A percentile compares a stretch with the other conserved stretches of the same genome.
These are phyloP conservation scores for Luvunga scandens DNA, from an alignment of 345 rosid species.

Conservation along the genomic window DNA sequence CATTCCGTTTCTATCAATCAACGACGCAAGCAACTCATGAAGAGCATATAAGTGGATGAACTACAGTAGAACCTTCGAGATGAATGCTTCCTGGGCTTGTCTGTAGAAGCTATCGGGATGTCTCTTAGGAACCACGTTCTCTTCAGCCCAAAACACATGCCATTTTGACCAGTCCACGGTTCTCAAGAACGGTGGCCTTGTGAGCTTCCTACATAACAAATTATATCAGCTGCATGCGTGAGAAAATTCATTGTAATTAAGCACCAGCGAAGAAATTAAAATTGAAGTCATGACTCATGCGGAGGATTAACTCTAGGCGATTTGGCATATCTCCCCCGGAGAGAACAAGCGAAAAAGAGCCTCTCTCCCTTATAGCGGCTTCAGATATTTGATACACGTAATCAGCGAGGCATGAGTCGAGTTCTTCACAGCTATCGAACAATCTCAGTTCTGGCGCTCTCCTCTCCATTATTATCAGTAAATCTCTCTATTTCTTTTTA, in stretches of 20 bases:
- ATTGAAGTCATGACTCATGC: too few relatives aligned
- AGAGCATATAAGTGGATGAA: too few relatives aligned
- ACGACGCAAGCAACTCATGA: too few relatives aligned
- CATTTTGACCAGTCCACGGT: slow-evolving; percentile 41
- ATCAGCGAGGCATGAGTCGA: slow-evolving; percentile 24
- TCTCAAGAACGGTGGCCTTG: slow-evolving; percentile 27
- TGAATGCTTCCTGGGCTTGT: slow-evolving; percentile 33
- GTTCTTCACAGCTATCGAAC: slow-evolving; percentile 28
- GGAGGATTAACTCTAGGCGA: slow-evolving; percentile 14
- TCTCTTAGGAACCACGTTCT: slow-evolving; percentile 32
- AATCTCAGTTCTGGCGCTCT: slow-evolving; percentile 20
- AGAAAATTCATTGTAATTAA: not conserved
- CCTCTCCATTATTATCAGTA: not conserved
- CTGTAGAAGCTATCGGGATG: slow-evolving; percentile 34
- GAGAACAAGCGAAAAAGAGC: slow-evolving; percentile 40
- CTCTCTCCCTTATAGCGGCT: slow-evolving; percentile 25
- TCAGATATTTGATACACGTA: slow-evolving; percentile 26
- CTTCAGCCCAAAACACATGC: slow-evolving; percentile 46
- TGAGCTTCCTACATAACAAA: slow-evolving; percentile 31
- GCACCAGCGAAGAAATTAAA: too few relatives aligned
- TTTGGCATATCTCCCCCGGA: slow-evolving; percentile 36
- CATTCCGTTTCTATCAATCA: too few relatives aligned
- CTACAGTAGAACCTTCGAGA: slow-evolving; percentile 29
- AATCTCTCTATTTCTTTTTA: not conserved
- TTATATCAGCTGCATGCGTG: not conserved